Evolutionary conservation across 1,284 basidiomycete species (phyloP).

Genomic region (Austroboletus niveus): DNA sequence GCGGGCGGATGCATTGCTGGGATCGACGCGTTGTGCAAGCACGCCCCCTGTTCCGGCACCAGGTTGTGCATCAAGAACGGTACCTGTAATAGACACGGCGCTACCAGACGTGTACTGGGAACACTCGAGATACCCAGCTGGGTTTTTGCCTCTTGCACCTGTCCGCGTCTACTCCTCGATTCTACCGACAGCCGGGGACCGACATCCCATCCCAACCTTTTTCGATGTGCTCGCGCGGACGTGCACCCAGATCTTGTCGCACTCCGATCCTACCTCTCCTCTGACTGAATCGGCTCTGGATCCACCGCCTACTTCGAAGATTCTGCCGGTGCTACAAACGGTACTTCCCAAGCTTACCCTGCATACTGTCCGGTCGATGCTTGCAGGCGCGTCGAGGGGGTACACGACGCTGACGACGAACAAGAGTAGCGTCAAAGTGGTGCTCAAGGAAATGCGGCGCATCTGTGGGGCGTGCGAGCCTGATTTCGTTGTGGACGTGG

Average conservation of each 20-base stretch:
- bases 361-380: too few species aligned
- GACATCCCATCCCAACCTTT: constrained; percentile 28
- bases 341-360: too few species aligned
- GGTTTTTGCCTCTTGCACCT: constrained; percentile 31
- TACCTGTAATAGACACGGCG: constrained; percentile 51
- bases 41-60: not conserved
- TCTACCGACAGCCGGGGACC: constrained; percentile 9
- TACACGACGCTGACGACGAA: too few species aligned
- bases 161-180: constrained; percentile 46
- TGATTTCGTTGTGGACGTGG: too few species aligned
- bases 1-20: constrained; percentile 58
- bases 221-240: constrained; percentile 46
- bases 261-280: constrained; percentile 38
- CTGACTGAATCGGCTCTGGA: not conserved
- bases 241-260: constrained; percentile 50
- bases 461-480: too few species aligned
- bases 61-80: constrained; percentile 49
- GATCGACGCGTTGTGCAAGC: constrained; percentile 10
- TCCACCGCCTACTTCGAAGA: not conserved
- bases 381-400: too few species aligned
- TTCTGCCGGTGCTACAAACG: too few species aligned
- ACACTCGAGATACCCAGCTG: too few species aligned
- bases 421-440: too few species aligned
- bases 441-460: too few species aligned
- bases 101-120: too few species aligned